phyloP scores from a whole-genome alignment of 768 basidiomycete genomes.

The Trametes maxima region DNA sequence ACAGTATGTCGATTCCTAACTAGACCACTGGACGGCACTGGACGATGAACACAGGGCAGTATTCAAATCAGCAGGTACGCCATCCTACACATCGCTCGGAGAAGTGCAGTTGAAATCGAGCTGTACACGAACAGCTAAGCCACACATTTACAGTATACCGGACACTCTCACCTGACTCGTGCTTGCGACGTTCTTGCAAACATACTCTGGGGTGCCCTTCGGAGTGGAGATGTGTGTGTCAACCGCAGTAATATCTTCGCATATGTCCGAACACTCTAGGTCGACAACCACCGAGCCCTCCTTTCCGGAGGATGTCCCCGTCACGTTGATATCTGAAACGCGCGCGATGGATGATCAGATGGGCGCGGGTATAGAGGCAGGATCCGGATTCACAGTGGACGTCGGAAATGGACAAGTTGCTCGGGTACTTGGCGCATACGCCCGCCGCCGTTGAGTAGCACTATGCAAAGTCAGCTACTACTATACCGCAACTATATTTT shows the following conservation, averaged over 20 bases:
- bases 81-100: conserved; percentile 8
- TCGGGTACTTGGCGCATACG: conserved; percentile 43
- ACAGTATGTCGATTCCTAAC: too few species aligned
- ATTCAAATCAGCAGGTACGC: background rate
- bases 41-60: too few species aligned
- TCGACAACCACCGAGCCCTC: conserved; percentile 43
- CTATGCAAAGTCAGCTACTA: conserved; percentile 23
- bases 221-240: conserved; percentile 38
- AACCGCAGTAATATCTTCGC: conserved; percentile 41
- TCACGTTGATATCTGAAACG: conserved; percentile 40
- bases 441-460: conserved; percentile 41
- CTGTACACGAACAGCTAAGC: background rate
- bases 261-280: conserved; percentile 44
- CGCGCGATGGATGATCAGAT: background rate
- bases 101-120: conserved; percentile 29
- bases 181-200: conserved; percentile 41
- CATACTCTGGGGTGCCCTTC: conserved; percentile 35
- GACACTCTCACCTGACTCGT: conserved; percentile 29
- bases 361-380: background rate
- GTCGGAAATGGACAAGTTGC: conserved; percentile 42
- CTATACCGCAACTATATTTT: background rate
- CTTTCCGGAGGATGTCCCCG: conserved; percentile 46
- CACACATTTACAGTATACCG: background rate
- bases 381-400: conserved; percentile 39
- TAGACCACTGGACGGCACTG: too few species aligned